Conservation (phyloP, 768 basidiomycete species). For the Clathrus columnatus region DNA sequence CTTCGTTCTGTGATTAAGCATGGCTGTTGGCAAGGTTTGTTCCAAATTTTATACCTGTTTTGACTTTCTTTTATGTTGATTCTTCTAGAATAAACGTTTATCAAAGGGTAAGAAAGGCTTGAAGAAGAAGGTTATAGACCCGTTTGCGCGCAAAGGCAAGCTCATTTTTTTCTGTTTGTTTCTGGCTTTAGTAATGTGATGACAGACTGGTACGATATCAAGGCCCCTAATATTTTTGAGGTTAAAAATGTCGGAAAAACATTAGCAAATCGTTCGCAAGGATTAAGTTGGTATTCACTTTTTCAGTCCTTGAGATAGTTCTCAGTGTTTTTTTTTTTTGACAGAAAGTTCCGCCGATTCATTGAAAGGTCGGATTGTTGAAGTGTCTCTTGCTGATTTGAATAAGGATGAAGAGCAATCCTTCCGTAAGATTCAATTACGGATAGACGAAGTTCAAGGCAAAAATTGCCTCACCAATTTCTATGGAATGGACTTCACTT, state of each 20-base stretch:
- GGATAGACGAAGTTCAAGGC: constrained; percentile 93
- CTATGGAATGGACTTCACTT: constrained; percentile 99
- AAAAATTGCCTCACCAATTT: constrained; percentile 99
- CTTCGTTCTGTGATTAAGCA: constrained; percentile 3
- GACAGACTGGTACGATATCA: constrained; percentile 98
- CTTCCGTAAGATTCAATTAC: constrained; percentile 99
- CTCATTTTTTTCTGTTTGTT: neutral
- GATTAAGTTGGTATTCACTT: constrained; percentile 68
- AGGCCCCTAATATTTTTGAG: constrained; percentile 97
- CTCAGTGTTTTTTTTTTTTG: constrained; percentile 11
- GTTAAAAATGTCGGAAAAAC: constrained; percentile 97
- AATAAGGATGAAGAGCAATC: constrained; percentile 99
- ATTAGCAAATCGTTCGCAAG: constrained; percentile 94
- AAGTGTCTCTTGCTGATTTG: constrained; percentile 93
- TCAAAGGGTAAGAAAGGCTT: constrained; percentile 98
- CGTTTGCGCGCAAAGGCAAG: constrained; percentile 97
- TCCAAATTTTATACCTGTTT: neutral
- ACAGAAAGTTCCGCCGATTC: constrained; percentile 98
- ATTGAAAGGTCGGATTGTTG: constrained; percentile 91
- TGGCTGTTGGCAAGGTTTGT: constrained; percentile 36
- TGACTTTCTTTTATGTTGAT: neutral
- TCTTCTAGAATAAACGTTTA: constrained; percentile 83
- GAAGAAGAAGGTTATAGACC: constrained; percentile 99
- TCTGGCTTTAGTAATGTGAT: neutral
- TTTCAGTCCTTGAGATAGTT: neutral